Base-by-base conservation (phyloP, 768 basidiomycete genomes). In the Tulasnella sp. region DNA sequence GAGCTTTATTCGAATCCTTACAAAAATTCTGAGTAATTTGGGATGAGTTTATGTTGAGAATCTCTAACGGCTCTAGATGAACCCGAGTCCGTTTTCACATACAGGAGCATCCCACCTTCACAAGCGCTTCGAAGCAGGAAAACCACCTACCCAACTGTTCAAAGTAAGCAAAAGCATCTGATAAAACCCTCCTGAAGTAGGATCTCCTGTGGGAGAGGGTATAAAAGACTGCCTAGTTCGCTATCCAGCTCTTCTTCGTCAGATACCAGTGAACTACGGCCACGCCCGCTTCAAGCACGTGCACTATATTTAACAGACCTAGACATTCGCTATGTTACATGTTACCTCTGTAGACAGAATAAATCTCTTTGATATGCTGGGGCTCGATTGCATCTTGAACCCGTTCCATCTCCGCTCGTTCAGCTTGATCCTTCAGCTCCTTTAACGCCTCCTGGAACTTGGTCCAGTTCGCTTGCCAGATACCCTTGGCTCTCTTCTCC, bases 321-420 rank as follows among this genome's bases (percentile, higher is more conserved):
- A 6, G 7, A 32, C 32, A 29, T 35, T 44, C 44, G 44, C 44
- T 44, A 16, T 44, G 44, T 77, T 70, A 77, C 77, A 78, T 74
- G 39, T 79, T 78, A 48, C 79, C 79, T 51, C 79, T 78, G 70
- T 79, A 79, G 46, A 79, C 61, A 55, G 78, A 79, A 57, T 79
- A 79, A 11, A 79, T 79, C 77, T 79, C 79, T 55, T 67, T 42
- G 40, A 79, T 55, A 67, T 79, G 79, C 67, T 78, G 55, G n/a
- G 79, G 79, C n/a, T 79, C 79, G 16, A 79, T 15, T 3, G 79
- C 79, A 29, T 79, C 79, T 44, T 78, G 32, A 18, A 79, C 70
- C 39, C 77, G 69, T 26, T 77, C 78, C 44, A 48, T 20, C 46
- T 79, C 78, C 1, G 39, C 55, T 20, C 7, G 6, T 57, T 70